A percentile compares a stretch with the other conserved stretches of the same genome.
These are phyloP conservation scores for Saccharomycopsis selenospora DNA, from an alignment of 805 yeast species.

Conservation along the genomic window DNA sequence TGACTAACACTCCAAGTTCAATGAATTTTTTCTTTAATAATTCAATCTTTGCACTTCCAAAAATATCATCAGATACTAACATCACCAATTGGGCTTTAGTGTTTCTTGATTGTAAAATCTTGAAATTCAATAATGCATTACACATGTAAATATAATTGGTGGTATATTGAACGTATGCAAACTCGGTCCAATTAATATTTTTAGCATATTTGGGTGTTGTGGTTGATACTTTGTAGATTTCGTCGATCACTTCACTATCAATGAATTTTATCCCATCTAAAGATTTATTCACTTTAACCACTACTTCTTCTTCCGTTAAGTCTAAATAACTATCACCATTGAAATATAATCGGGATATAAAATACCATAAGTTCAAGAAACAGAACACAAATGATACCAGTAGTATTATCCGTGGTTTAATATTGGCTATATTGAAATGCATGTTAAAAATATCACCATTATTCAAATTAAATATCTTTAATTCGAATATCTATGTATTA, in stretches of 20 bases:
- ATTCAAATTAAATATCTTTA: too few species aligned
- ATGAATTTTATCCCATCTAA: background rate
- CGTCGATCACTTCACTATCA: background rate
- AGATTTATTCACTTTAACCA: too few species aligned
- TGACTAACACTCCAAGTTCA: conserved; percentile 25
- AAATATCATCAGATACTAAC: conserved; percentile 30
- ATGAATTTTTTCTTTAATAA: conserved; percentile 11
- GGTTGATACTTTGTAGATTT: background rate
- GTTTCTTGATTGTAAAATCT: conserved; percentile 31
- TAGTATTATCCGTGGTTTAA: too few species aligned
- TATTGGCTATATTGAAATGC: too few species aligned
- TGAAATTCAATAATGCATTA: conserved; percentile 42
- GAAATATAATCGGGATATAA: too few species aligned
- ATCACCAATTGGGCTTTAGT: conserved; percentile 41
- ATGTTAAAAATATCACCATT: too few species aligned
- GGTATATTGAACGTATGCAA: conserved; percentile 55
- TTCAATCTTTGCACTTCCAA: conserved; percentile 21
- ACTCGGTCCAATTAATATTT: conserved; percentile 34
- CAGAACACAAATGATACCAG: too few species aligned
- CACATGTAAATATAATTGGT: conserved; percentile 43
- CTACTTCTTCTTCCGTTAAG: too few species aligned
- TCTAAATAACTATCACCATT: too few species aligned
- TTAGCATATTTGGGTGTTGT: conserved; percentile 20
- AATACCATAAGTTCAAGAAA: too few species aligned
- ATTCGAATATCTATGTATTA: too few species aligned